A percentile compares a stretch with the other conserved stretches of the same genome.
These are phyloP conservation scores for Saccharomycopsis sp. DNA, from an alignment of 805 yeast species.

Conservation along the genomic window DNA sequence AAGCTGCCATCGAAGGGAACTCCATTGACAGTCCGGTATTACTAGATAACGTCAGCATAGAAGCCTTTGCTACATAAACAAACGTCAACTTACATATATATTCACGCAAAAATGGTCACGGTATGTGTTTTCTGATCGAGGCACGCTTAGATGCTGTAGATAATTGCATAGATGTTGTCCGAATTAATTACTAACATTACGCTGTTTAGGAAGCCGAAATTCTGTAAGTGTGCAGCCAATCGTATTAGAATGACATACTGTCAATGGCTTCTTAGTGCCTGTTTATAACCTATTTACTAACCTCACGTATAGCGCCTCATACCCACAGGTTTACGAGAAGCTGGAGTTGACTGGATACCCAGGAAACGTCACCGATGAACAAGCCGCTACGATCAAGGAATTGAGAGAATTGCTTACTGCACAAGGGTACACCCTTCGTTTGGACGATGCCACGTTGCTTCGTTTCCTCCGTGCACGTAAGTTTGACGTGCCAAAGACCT, in stretches of 20 bases:
- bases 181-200: neutral
- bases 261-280: neutral
- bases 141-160: too few species aligned
- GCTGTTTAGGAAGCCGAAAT: slow-evolving; percentile 21
- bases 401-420: slow-evolving; percentile 52
- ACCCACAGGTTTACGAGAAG: slow-evolving; percentile 14
- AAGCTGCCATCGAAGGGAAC: neutral
- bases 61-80: neutral
- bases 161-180: too few species aligned
- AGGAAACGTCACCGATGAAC: slow-evolving; percentile 68
- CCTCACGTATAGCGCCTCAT: slow-evolving; percentile 16
- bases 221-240: slow-evolving; percentile 16
- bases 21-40: neutral
- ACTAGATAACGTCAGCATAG: neutral
- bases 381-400: slow-evolving; percentile 50
- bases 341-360: slow-evolving; percentile 57
- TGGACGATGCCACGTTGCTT: slow-evolving; percentile 79
- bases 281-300: slow-evolving; percentile 7
- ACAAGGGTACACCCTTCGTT: slow-evolving; percentile 65
- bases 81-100: neutral
- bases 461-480: slow-evolving; percentile 94
- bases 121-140: neutral
- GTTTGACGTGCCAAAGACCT: slow-evolving; percentile 76
- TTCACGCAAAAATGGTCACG: neutral
- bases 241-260: neutral